Base-by-base conservation (phyloP, 768 basidiomycete species). In the Hemileccinum impolitum region DNA sequence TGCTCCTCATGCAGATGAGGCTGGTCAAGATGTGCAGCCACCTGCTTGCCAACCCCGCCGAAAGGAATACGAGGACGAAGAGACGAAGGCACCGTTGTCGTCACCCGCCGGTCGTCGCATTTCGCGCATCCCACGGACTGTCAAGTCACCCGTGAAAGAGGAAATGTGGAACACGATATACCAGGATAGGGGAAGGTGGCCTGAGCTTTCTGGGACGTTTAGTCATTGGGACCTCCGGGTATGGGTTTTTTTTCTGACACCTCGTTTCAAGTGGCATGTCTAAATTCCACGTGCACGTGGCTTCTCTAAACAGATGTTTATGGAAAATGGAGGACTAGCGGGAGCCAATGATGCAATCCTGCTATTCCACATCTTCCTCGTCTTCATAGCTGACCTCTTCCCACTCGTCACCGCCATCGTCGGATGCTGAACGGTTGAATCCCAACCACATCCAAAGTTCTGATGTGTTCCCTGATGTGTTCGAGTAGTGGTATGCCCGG, bases 351-450 rank as follows among this genome's bases (percentile, higher is more conserved):
- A n/a, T n/a, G n/a, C n/a, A n/a, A 40, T 58, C 45, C 82, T 49
- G 71, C 57, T 81, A 83, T 83, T 43, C 82, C 80, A 81, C n/a
- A n/a, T n/a, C n/a, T n/a, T 77, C 75, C 4, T 66, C 72, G 53
- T 78, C 78, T 0, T 69, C 72, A 55, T 83, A 84, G 28, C 82
- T 81, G 18, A 71, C 77, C n/a, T n/a, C n/a, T n/a, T n/a, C n/a
- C n/a, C 39, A 84, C 85, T 51, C 82, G 86, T 73, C 80, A 84
- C 19, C 23, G 6, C 6, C 23, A 23, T 23, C 23, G 23, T 23
- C 23, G n/a, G n/a, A n/a, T 6, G 23, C 23, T 23, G 23, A 6
- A 23, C 23, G 23, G 23, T 6, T 6, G 23, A 23, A 23, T 6
- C 6, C 23, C 23, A 23, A 23, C 3, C 23, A 3, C 6, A 23